Conservation (phyloP, 2,329 filamentous ascomycete species). For the Cercospora nicotianae region DNA sequence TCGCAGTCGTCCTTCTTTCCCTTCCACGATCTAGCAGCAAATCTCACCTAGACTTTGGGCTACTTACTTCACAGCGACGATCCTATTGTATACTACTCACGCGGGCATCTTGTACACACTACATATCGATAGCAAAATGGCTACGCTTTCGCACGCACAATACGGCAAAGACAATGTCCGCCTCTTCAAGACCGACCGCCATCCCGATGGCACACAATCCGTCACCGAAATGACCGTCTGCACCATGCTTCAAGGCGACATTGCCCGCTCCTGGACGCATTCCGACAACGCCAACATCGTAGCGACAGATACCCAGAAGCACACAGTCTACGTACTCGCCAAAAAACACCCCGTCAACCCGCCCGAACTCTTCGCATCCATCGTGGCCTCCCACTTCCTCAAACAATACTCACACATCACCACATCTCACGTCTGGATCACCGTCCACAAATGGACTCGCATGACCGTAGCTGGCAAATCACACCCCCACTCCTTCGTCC, state of each 20-base stretch:
- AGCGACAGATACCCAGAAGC: conserved; percentile 97
- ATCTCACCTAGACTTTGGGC: neutral
- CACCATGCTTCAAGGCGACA: conserved; percentile 88
- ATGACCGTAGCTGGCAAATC: conserved; percentile 83
- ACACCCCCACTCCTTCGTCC: conserved; percentile 92
- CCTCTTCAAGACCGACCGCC: conserved; percentile 87
- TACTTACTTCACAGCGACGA: neutral
- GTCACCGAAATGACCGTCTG: conserved; percentile 95
- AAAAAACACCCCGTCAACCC: conserved; percentile 91
- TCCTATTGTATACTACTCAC: neutral
- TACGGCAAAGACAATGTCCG: conserved; percentile 98
- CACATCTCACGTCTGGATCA: conserved; percentile 75
- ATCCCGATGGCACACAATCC: conserved; percentile 76
- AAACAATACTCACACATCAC: conserved; percentile 85
- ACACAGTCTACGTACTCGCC: conserved; percentile 84
- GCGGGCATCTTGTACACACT: neutral
- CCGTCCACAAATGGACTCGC: conserved; percentile 88
- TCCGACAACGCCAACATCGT: conserved; percentile 95
- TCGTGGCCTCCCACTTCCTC: conserved; percentile 85
- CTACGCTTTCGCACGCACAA: conserved; percentile 59
- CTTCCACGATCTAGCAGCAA: neutral
- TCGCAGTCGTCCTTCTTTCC: neutral
- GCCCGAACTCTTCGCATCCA: conserved; percentile 85
- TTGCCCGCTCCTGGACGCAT: conserved; percentile 82
- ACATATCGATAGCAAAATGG: conserved; percentile 39